Evolutionary conservation across 208 protist species (phyloP), one percentile per base, ranked within the genome.

Genomic region (Acanthamoeba healyi): DNA sequence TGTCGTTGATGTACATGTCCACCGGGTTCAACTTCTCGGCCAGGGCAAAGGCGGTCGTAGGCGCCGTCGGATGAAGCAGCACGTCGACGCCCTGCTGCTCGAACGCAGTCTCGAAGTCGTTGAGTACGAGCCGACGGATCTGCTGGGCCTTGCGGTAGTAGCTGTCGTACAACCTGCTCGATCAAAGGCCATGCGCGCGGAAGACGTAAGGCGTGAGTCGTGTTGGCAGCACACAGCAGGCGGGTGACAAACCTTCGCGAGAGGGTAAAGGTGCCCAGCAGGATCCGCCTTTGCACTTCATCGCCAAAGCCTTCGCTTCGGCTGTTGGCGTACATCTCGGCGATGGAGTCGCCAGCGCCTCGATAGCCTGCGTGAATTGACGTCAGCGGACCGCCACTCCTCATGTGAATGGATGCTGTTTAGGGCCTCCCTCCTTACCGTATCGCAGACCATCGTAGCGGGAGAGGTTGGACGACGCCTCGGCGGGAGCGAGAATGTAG

Each of bases 361-460:
- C 67, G 88, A 22, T 93, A 65, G 32, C 67, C 67, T 74, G 44
- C 72, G 46, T 38, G 29, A n/a, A n/a, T n/a, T n/a, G n/a, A n/a
- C n/a, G n/a, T n/a, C n/a, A n/a, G n/a, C n/a, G n/a, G n/a, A n/a
- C n/a, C n/a, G n/a, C n/a, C n/a, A n/a, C n/a, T n/a, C 29, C 36
- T 29, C 7, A 49, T 7, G 74, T 26, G 26, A 6, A 56, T 24
- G 10, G 26, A 51, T 54, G 49, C 63, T 74, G 38, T 81, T 26
- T 6, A 86, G n/a, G n/a, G n/a, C n/a, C n/a, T n/a, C n/a, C n/a
- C n/a, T n/a, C 15, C 32, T 2, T 49, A 94, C 96, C 96, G 91
- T 94, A 97, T 46, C 95, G 89, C 32, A 96, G n/a, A 12, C 96
- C 95, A 94, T 97, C 96, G 40, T 95, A 97, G 36, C 95, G 82